Percentiles rank a stretch among this genome's conserved stretches.
Evolutionary conservation across 495 filamentous ascomycete species (phyloP).

Genomic region (Rusavskia elegans): DNA sequence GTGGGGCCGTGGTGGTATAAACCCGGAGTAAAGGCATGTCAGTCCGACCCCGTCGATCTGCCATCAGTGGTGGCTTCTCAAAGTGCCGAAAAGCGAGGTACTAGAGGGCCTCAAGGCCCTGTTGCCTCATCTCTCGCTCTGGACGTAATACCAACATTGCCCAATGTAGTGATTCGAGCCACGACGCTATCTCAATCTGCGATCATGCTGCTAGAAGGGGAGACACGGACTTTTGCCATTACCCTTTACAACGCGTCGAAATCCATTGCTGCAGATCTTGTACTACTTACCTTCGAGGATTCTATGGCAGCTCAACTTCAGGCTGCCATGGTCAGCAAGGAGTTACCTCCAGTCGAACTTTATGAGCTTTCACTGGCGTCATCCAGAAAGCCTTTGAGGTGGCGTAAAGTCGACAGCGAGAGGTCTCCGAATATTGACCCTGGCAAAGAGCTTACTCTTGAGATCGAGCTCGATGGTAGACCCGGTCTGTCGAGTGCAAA

Average conservation of each 20-base stretch:
- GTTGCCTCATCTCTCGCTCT: conserved; percentile 32
- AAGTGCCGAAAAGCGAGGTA: conserved; percentile 18
- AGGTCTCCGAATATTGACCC: conserved; percentile 44
- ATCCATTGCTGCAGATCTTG: conserved; percentile 58
- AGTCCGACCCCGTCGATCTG: conserved; percentile 28
- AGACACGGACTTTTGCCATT: conserved; percentile 58
- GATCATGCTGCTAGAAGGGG: conserved; percentile 82
- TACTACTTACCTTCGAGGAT: conserved; percentile 79
- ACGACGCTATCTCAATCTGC: conserved; percentile 71
- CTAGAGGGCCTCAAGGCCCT: conserved; percentile 13
- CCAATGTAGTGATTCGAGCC: conserved; percentile 55
- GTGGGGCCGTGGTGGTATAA: conserved; percentile 57
- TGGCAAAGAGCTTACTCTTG: conserved; percentile 53
- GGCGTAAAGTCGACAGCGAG: conserved; percentile 36
- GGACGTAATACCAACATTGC: conserved; percentile 64
- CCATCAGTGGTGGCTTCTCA: conserved; percentile 13
- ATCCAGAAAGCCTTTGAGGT: conserved; percentile 55
- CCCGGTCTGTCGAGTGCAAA: conserved; percentile 67
- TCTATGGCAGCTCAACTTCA: conserved; percentile 67
- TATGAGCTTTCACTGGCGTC: conserved; percentile 71
- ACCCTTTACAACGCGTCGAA: conserved; percentile 64
- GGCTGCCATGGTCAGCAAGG: conserved; percentile 54
- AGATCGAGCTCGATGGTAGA: conserved; percentile 72
- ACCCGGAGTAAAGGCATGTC: conserved; percentile 37
- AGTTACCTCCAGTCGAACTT: conserved; percentile 57